Base-by-base conservation (phyloP, 345 rosid species). In the Lepidium africanum region DNA sequence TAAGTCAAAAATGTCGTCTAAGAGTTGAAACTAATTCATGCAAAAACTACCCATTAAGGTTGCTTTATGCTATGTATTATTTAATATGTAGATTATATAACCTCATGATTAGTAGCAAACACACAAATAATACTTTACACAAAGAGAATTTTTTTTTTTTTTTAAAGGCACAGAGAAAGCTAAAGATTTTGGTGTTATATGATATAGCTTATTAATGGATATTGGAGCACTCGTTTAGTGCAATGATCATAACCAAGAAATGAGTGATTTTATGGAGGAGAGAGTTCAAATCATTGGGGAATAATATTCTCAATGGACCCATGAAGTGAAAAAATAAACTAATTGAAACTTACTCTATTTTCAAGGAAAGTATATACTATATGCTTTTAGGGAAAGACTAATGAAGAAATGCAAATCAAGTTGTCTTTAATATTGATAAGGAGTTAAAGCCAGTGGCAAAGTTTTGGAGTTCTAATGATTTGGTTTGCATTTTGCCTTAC, bases 251-350 rank as follows among this genome's bases (percentile, higher is more conserved):
- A 69, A 27, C 58, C 36, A 36, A 45, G 56, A 45, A 36, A 55
- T 41, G 56, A 35, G 10, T 66, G 25, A 14, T 53, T 43, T n/a
- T 21, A 25, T 53, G 63, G 69, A n/a, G 63, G 73, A 38, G 73
- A 66, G 69, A 39, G 74, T 55, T 47, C 76, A 70, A 76, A 76
- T 76, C 79, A 76, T 76, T 76, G 76, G 79, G 76, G 76, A 69
- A 76, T 70, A 63, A 76, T 76, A 69, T 63, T 70, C 37, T 12
- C 23, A 57, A 40, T 14, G 71, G 79, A 70, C 74, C 78, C 69
- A 53, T 68, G 32, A 58, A 49, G 49, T 32, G 50, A 45, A 36
- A 49, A 17, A 38, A 52, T 41, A 61, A 37, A 54, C 7, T 61
- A 75, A 55, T 12, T 48, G 65, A 69, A 72, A 9, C 60, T 27